Conservation (phyloP, 768 basidiomycete genomes). For the Rossbeevera mucosa region DNA sequence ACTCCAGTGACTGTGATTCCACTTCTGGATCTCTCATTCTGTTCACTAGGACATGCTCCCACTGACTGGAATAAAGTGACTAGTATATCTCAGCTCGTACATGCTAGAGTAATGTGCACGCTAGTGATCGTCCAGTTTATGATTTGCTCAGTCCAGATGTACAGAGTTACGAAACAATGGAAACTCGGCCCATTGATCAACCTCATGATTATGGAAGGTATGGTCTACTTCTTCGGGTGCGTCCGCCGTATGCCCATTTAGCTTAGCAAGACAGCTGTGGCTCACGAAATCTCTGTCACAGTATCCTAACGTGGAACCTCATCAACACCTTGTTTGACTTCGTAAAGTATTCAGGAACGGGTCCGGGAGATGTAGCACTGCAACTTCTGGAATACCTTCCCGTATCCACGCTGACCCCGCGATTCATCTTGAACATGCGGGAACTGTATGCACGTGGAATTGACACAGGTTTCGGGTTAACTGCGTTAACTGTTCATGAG, state of each 20-base stretch:
- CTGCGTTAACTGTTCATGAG: too few relatives aligned
- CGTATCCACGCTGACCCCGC: too few relatives aligned
- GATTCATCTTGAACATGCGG: too few relatives aligned
- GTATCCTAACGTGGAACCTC: too few relatives aligned
- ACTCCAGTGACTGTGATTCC: not conserved
- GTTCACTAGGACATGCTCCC: not conserved
- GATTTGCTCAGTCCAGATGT: not conserved
- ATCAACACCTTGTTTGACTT: too few relatives aligned
- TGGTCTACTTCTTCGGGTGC: not conserved
- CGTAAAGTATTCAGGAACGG: too few relatives aligned
- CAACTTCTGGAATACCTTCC: too few relatives aligned
- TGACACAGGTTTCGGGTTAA: too few relatives aligned
- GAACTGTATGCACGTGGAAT: too few relatives aligned
- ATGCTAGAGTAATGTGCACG: not conserved
- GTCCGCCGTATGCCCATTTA: not conserved
- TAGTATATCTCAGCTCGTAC: not conserved
- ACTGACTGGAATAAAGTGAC: not conserved
- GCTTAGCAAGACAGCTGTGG: rapidly evolving
- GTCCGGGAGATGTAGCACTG: too few relatives aligned
- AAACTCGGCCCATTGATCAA: not conserved
- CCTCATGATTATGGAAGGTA: not conserved
- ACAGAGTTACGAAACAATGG: not conserved
- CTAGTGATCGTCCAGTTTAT: not conserved
- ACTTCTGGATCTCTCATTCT: not conserved
- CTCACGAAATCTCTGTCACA: not conserved